Evolutionary conservation across 768 basidiomycete species (phyloP).

Genomic region (Calocybe indica): DNA sequence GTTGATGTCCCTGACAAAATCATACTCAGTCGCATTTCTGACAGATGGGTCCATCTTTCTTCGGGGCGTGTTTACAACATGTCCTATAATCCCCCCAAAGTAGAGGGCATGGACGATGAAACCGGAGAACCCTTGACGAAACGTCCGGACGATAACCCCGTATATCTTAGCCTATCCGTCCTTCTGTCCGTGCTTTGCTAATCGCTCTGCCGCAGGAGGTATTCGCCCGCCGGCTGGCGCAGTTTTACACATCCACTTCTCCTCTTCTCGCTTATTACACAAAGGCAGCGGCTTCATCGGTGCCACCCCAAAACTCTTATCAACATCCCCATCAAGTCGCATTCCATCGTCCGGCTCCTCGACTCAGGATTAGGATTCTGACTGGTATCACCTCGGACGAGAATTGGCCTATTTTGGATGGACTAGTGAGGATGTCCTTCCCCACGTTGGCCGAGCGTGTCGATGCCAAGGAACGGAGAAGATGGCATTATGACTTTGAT

Average conservation of each 20-base stretch:
- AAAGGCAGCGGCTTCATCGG: conserved; percentile 20
- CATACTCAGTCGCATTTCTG: conserved; percentile 81
- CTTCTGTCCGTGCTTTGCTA: conserved; percentile 4
- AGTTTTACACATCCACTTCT: conserved; percentile 76
- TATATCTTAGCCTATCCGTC: conserved; percentile 27
- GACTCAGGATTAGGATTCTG: conserved; percentile 52
- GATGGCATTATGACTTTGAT: conserved; percentile 5
- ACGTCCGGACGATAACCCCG: conserved; percentile 86
- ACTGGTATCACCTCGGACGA: conserved; percentile 77
- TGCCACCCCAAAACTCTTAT: conserved; percentile 21
- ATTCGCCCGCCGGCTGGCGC: conserved; percentile 67
- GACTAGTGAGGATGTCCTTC: conserved; percentile 48
- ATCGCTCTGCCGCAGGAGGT: conserved; percentile 46
- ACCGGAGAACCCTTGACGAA: conserved; percentile 88
- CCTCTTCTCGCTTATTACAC: conserved; percentile 75
- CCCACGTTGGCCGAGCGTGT: conserved; percentile 51
- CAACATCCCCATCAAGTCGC: conserved; percentile 49
- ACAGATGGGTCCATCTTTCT: conserved; percentile 84
- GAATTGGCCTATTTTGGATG: conserved; percentile 83
- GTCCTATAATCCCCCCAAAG: conserved; percentile 80
- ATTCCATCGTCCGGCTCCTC: conserved; percentile 36
- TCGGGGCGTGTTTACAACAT: conserved; percentile 90
- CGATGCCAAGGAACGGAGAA: conserved; percentile 32
- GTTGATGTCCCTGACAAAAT: conserved; percentile 85
- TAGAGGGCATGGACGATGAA: conserved; percentile 74